A percentile compares a stretch with the other conserved stretches of the same genome.
phyloP scores from a whole-genome alignment of 1,284 basidiomycete genomes.

The Afroboletus lepidellus region DNA sequence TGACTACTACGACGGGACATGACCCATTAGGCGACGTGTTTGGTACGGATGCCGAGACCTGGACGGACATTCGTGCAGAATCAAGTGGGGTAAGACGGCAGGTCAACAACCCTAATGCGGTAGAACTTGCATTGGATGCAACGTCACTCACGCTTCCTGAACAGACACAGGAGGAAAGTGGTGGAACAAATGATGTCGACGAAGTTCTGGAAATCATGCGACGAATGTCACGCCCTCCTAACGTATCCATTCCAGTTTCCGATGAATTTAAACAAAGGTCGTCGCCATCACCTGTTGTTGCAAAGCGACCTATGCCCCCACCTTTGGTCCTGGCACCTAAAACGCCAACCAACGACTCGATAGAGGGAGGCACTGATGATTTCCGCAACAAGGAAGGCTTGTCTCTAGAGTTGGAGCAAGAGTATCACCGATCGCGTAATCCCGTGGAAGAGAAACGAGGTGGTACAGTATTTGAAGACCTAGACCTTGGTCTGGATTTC shows the following conservation, averaged over 20 bases:
- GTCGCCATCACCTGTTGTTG: conserved; percentile 27
- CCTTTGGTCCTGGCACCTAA: conserved; percentile 48
- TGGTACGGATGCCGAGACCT: conserved; percentile 60
- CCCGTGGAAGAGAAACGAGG: conserved; percentile 57
- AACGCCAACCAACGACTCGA: conserved; percentile 20
- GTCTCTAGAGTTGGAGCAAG: conserved; percentile 32
- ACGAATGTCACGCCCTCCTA: conserved; percentile 41
- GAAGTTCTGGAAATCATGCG: conserved; percentile 48
- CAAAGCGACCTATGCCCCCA: conserved; percentile 43
- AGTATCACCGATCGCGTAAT: conserved; percentile 41
- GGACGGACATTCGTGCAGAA: conserved; percentile 51
- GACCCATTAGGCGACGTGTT: conserved; percentile 50
- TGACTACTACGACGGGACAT: conserved; percentile 31
- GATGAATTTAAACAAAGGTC: conserved; percentile 27
- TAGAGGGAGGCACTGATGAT: conserved; percentile 15
- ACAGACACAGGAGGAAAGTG: conserved; percentile 32
- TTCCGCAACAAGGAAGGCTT: conserved; percentile 26
- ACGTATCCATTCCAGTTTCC: conserved; percentile 29
- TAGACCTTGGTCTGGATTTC: conserved; percentile 66
- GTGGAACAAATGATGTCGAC: conserved; percentile 37
- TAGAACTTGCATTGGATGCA: conserved; percentile 53
- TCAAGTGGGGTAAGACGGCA: conserved; percentile 26
- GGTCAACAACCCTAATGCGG: conserved; percentile 41
- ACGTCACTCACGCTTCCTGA: conserved; percentile 44
- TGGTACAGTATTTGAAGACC: conserved; percentile 68